These are phyloP conservation scores for Melanomma pulvis-pyrius DNA, from an alignment of 495 filamentous ascomycete genomes.

Conservation along the genomic window DNA sequence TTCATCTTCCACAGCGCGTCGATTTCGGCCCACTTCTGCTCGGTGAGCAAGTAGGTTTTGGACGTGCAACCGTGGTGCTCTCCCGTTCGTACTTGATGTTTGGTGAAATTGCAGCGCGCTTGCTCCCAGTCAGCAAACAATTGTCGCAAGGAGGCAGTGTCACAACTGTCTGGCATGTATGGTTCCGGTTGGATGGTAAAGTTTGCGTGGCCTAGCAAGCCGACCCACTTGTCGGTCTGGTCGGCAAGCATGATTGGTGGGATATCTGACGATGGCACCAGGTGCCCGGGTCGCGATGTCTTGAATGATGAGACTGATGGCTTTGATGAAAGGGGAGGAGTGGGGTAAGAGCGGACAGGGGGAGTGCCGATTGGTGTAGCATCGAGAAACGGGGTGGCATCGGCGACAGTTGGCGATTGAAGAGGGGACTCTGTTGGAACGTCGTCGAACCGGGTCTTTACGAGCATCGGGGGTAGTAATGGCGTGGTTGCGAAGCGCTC, in stretches of 20 bases:
- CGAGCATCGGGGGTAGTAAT: constrained; percentile 77
- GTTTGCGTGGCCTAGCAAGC: constrained; percentile 85
- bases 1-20: constrained; percentile 70
- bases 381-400: constrained; percentile 46
- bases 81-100: constrained; percentile 78
- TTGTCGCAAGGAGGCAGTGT: constrained; percentile 63
- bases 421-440: constrained; percentile 70
- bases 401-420: constrained; percentile 75
- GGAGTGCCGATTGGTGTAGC: constrained; percentile 51
- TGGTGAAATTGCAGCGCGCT: constrained; percentile 78
- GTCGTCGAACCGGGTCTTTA: constrained; percentile 51
- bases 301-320: constrained; percentile 78
- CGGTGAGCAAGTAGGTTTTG: constrained; percentile 77
- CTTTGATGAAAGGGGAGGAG: constrained; percentile 78
- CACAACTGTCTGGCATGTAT: constrained; percentile 65
- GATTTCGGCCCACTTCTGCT: constrained; percentile 81
- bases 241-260: constrained; percentile 64
- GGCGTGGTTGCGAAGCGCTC: constrained; percentile 73
- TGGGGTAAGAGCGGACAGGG: constrained; percentile 57
- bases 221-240: constrained; percentile 76
- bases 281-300: constrained; percentile 43
- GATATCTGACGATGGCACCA: constrained; percentile 60
- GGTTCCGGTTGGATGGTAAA: constrained; percentile 85
- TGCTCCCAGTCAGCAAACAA: constrained; percentile 79
- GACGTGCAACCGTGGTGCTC: constrained; percentile 86